Evolutionary conservation across 2,329 filamentous ascomycete species (phyloP), one percentile per base, ranked within the genome.

Genomic region (Aspergillus glaucus): DNA sequence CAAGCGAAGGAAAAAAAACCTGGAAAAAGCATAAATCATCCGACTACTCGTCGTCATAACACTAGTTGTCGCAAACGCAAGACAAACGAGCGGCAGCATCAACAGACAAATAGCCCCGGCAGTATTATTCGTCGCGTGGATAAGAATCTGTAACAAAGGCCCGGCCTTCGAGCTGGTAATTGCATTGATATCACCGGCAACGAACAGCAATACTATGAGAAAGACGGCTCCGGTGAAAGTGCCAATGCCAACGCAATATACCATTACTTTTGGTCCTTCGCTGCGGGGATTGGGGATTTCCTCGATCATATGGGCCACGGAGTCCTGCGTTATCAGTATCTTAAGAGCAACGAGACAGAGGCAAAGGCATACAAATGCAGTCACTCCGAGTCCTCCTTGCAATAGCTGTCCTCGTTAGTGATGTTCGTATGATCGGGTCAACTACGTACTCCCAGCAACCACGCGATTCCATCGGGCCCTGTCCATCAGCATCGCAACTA

Each of bases 261-360:
- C 74, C 82, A 86, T 85, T 49, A 86, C 83, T 53, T 77, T 79
- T 5, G 84, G 84, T 0, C 82, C 83, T 51, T 83, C 75, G 1
- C 77, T 68, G 1, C 79, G 62, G 19, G 67, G 62, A 43, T 72
- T 68, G 3, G 69, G 68, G 30, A 73, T 71, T 62, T 73, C 71
- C 53, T 77, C 74, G 26, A 77, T 75, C 71, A 80, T 79, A 52
- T 80, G 79, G 2, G 62, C 64, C 21, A 68, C 63, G 1, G 66
- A 67, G 48, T 68, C 66, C 59, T 67, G 46, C 3, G 7, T 4
- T 1, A 39, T 60, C 48, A 58, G 46, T 21, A 15, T 12, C 6
- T 6, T 6, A 17, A 7, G 1, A 1, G 45, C 8, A 15, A 8
- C 7, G 9, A 6, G 15, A 2, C 6, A n/a, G 15, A 60, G 6